phyloP scores from a whole-genome alignment of 2,329 filamentous ascomycete genomes.

The Aureobasidium lini region DNA sequence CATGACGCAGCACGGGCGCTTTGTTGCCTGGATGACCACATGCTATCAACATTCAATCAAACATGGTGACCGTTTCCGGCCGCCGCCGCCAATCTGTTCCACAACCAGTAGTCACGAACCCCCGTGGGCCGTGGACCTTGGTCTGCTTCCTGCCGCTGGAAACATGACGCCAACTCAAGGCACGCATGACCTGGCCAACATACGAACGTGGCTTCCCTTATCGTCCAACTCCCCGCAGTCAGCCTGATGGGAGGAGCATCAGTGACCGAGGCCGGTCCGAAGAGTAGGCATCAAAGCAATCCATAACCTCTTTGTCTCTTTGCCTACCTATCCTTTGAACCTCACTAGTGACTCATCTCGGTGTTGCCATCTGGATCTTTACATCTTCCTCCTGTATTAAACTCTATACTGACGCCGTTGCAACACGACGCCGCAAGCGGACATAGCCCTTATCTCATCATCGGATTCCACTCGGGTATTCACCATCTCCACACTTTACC shows the following conservation, averaged over 20 bases:
- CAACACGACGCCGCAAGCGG: slow-evolving; percentile 1
- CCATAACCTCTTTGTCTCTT: neutral
- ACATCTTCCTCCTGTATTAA: neutral
- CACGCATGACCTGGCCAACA: slow-evolving; percentile 10
- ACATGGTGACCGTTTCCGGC: slow-evolving; percentile 9
- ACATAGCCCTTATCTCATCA: slow-evolving; percentile 3
- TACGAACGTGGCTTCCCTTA: slow-evolving; percentile 13
- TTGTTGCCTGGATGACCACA: slow-evolving; percentile 12
- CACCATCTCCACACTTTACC: slow-evolving; percentile 4
- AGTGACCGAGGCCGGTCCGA: neutral
- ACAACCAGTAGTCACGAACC: slow-evolving; percentile 11
- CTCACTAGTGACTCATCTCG: slow-evolving; percentile 1
- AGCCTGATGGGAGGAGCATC: neutral
- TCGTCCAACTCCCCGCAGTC: slow-evolving; percentile 4
- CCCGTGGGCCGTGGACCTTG: slow-evolving; percentile 3
- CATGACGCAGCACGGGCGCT: neutral
- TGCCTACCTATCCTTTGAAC: neutral
- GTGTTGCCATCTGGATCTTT: neutral
- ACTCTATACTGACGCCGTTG: slow-evolving; percentile 9
- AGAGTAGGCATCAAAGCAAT: slow-evolving; percentile 8
- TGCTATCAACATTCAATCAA: slow-evolving; percentile 1
- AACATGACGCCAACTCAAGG: slow-evolving; percentile 1
- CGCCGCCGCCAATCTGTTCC: neutral
- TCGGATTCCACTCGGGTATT: slow-evolving; percentile 11
- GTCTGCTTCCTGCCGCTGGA: neutral